Base-by-base conservation (phyloP, 768 basidiomycete species). In the Leccinum subgranulosum region DNA sequence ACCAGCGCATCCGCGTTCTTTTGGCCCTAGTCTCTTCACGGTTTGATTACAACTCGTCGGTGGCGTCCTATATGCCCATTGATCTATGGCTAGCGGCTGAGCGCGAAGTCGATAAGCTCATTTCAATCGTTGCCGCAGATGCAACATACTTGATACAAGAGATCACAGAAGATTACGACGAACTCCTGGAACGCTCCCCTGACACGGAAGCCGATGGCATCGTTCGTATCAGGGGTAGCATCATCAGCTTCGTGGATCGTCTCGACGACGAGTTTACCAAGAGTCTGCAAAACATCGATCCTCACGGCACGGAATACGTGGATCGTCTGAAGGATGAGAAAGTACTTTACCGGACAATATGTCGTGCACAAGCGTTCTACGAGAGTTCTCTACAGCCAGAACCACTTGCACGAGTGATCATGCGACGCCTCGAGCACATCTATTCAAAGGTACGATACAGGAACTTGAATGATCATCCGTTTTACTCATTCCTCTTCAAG, bases 251-350 rank as follows among this genome's bases (percentile, higher is more conserved):
- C 64, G 84, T 99, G 49, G 97, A 99, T 72, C 87, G 95, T 53
- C 76, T 99, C 49, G 97, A 98, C 70, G 97, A 98, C 65, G 97
- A 99, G 75, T 99, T 99, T 72, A 98, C 94, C 46, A 91, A 91
- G 69, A 94, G 92, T 66, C 75, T 99, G 33, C 97, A 98, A 82
- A 94, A 98, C 68, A 94, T 97, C 61, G 97, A 99, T 67, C 96
- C 97, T 8, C 97, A 99, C 70, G 94, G 97, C 2, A 93, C 91
- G n/a, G 97, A 99, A 73, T 99, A 99, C 69, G 90, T 99, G 46
- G 97, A 98, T 69, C 84, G 97, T 49, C 78, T 99, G 56, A 94
- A 94, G 75, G 94, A 98, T 69, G 98, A 98, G 77, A 92, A 94
- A 68, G 86, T 87, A 15, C 82, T 99, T 23, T 99, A 98, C 73